These are phyloP conservation scores for Coix lacrymajobi DNA, from an alignment of 176 grass and related monocot species.

Conservation along the genomic window DNA sequence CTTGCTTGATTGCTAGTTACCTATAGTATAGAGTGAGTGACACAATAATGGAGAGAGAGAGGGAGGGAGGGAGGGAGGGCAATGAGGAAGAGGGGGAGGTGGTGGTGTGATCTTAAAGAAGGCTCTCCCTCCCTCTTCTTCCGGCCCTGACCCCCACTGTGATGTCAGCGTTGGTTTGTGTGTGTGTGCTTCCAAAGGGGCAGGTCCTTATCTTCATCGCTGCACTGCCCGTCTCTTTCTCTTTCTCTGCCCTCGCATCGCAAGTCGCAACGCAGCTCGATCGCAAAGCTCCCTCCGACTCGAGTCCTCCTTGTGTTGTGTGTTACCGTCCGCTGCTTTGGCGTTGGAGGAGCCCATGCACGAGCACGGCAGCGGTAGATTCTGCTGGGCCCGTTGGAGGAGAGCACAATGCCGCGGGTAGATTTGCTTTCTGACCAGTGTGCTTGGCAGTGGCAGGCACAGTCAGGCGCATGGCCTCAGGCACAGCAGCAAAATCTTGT, in stretches of 20 bases:
- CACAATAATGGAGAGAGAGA: not conserved
- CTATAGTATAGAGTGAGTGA: not conserved
- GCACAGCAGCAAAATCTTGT: not conserved
- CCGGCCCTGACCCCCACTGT: not conserved
- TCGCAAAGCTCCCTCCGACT: not conserved
- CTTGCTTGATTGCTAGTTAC: not conserved
- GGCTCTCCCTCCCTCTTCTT: not conserved
- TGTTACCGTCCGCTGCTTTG: not conserved
- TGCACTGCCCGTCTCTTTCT: conserved; percentile 14
- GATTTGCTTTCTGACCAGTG: conserved; percentile 23
- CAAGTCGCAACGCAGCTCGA: not conserved
- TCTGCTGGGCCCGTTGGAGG: not conserved
- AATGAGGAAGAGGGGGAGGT: conserved; percentile 10
- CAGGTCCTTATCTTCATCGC: conserved; percentile 34
- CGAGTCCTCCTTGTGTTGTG: too few species aligned
- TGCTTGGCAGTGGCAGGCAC: too few species aligned
- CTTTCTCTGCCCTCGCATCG: conserved; percentile 9
- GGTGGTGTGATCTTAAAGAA: conserved; percentile 47
- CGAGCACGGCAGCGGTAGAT: conserved; percentile 3
- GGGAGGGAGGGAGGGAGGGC: not conserved
- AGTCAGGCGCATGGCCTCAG: too few species aligned
- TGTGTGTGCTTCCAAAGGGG: conserved; percentile 44
- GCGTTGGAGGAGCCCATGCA: not conserved
- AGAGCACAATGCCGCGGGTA: too few species aligned
- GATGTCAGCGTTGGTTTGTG: conserved; percentile 43